phyloP scores from a whole-genome alignment of 352 stramenopile species.

The Blastocystis sp. region DNA sequence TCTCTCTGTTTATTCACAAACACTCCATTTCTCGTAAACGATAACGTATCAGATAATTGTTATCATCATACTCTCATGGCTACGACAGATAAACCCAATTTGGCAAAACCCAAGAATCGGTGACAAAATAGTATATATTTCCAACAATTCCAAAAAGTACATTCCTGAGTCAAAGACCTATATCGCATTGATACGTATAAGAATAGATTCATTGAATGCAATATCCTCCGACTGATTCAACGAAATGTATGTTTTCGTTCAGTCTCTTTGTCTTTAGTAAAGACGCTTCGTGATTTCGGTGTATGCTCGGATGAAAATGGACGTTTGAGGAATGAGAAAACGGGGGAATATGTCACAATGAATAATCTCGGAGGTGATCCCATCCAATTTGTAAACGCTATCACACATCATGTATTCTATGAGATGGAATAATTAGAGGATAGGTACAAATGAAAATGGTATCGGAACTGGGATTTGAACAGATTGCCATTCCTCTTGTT shows the following conservation, averaged over 20 bases:
- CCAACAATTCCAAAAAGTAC: not conserved
- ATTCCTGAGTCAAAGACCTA: not conserved
- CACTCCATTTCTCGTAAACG: too few relatives aligned
- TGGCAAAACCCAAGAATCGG: not conserved
- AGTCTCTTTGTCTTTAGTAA: not conserved
- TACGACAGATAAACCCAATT: not conserved
- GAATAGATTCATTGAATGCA: not conserved
- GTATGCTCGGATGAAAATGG: constrained; percentile 10
- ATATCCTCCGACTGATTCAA: not conserved
- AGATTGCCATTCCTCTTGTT: constrained; percentile 32
- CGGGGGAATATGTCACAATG: constrained; percentile 44
- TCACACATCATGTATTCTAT: constrained; percentile 26
- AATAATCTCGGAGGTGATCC: constrained; percentile 15
- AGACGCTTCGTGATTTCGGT: constrained; percentile 42
- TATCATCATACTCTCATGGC: too few relatives aligned
- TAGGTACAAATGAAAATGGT: constrained; percentile 59
- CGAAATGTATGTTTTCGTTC: not conserved
- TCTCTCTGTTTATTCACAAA: too few relatives aligned
- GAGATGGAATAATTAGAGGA: not conserved
- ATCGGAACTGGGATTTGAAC: constrained; percentile 37
- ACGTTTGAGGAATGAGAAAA: not conserved
- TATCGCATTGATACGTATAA: not conserved
- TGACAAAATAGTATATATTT: not conserved
- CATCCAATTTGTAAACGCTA: constrained; percentile 26
- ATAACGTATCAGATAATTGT: too few relatives aligned